Base-by-base conservation (phyloP, 148 eudicot species). In the Persicaria maculosa region DNA sequence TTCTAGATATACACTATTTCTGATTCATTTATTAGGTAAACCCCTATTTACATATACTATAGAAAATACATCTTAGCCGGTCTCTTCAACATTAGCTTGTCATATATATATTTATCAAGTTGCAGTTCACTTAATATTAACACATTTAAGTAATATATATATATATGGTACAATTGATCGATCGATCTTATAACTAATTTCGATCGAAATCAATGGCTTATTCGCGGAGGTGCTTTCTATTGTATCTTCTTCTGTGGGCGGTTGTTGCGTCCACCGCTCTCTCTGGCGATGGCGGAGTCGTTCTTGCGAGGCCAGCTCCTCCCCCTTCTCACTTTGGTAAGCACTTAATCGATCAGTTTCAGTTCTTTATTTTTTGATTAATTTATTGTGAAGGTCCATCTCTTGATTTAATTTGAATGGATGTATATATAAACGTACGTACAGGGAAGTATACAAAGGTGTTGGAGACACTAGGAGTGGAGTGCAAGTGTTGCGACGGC, bases 401-500 rank as follows among this genome's bases (percentile, higher is more conserved):
- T 16, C n/a, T 19, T 55, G 5, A 55, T 15, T 2, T 48, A 8
- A 6, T 48, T 14, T 48, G 40, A 2, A 31, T 31, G 40, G 40
- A 31, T 48, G 14, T 10, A 48, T 48, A 48, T 48, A 9, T 48
- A 14, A 48, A 9, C 12, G 52, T 12, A 1, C 20, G 20, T n/a
- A 55, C 62, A 57, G 62, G 62, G 62, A 57, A 19, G 19, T 22
- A 52, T 72, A 44, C 76, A 1, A 80, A 77, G 79, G 58, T 55
- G 17, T 76, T 76, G 20, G 47, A 20, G 25, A 73, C 74, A 1
- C 76, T 80, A 19, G 83, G 83, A 68, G 17, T 80, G 7, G 79
- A 67, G 5, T 80, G 83, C 74, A 54, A 72, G 44, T 80, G 80
- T 20, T 80, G 83, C 9, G 77, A 74, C 36, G 77, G 72, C 9